Evolutionary conservation across 2,329 filamentous ascomycete genomes (phyloP).

Genomic region (Aureobasidium sp.): DNA sequence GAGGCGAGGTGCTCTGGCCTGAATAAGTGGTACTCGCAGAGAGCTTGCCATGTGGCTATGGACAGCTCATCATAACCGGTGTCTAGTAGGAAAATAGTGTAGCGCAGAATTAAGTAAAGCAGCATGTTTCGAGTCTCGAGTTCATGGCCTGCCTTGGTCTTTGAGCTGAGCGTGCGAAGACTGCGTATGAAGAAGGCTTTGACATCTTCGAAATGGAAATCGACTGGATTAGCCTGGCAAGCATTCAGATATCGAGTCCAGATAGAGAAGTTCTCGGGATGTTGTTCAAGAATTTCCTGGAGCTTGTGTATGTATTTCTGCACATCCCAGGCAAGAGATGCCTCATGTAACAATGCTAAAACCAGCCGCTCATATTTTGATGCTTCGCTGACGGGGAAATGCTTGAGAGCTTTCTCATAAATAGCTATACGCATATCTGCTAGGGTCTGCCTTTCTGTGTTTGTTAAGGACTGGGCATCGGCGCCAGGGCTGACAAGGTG

Average conservation of each 20-base stretch:
- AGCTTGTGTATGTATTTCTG: constrained; percentile 56
- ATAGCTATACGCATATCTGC: constrained; percentile 74
- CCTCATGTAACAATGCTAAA: constrained; percentile 63
- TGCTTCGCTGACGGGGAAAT: constrained; percentile 34
- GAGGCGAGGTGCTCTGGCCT: constrained; percentile 32
- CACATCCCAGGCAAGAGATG: constrained; percentile 62
- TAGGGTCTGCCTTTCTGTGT: constrained; percentile 57
- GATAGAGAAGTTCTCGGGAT: constrained; percentile 51
- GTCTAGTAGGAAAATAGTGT: constrained; percentile 66
- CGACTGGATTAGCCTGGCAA: constrained; percentile 55
- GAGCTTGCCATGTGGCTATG: constrained; percentile 71
- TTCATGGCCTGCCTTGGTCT: background rate
- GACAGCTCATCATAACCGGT: constrained; percentile 71
- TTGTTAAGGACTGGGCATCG: constrained; percentile 40
- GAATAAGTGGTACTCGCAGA: constrained; percentile 64
- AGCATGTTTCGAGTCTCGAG: constrained; percentile 33
- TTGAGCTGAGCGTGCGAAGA: constrained; percentile 26
- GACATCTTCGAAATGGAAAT: constrained; percentile 60
- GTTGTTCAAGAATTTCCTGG: constrained; percentile 49
- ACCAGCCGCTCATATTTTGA: constrained; percentile 52
- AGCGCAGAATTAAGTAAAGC: constrained; percentile 63
- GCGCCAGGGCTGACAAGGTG: constrained; percentile 46
- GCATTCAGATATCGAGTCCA: constrained; percentile 70
- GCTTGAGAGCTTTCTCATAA: constrained; percentile 65
- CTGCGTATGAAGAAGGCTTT: constrained; percentile 52